Evolutionary conservation across 805 yeast genomes (phyloP).

Genomic region (Candida fluviatilis): DNA sequence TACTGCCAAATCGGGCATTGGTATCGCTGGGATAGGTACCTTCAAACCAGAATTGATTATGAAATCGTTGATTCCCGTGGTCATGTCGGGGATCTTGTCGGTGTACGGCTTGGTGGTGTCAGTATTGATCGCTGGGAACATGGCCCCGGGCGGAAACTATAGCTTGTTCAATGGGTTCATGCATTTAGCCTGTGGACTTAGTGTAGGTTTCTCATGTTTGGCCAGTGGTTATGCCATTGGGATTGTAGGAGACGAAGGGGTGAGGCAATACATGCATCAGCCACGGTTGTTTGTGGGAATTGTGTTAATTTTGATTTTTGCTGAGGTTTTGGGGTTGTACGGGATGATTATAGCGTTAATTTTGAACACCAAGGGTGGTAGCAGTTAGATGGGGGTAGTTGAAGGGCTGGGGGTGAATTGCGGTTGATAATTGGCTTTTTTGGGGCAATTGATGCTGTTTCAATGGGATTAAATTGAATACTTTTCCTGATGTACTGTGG

Average conservation of each 20-base stretch:
- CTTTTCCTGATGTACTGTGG: no score
- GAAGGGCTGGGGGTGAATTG: no score
- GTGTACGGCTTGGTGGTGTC: constrained; percentile 97
- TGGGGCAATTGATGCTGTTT: background rate
- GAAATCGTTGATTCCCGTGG: constrained; percentile 95
- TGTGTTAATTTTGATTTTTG: constrained; percentile 82
- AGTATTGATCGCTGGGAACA: constrained; percentile 88
- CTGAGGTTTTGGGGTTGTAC: constrained; percentile 85
- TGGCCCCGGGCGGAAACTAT: constrained; percentile 74
- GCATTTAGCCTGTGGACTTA: constrained; percentile 94
- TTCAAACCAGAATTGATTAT: constrained; percentile 95
- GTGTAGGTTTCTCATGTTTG: constrained; percentile 94
- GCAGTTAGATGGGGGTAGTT: constrained; percentile 17
- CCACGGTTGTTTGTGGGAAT: constrained; percentile 87
- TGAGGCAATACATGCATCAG: constrained; percentile 82
- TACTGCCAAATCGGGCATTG: constrained; percentile 96
- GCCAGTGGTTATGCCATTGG: constrained; percentile 97
- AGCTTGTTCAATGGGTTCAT: constrained; percentile 93
- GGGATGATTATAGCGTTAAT: constrained; percentile 96
- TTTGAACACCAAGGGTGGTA: constrained; percentile 83
- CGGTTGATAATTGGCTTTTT: no score
- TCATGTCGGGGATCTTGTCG: constrained; percentile 95
- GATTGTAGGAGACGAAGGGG: constrained; percentile 91
- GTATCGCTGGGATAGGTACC: constrained; percentile 97
- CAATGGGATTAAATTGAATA: no score